Evolutionary conservation across 2,329 filamentous ascomycete species (phyloP), one percentile per base, ranked within the genome.

Genomic region (Claviceps sp.): DNA sequence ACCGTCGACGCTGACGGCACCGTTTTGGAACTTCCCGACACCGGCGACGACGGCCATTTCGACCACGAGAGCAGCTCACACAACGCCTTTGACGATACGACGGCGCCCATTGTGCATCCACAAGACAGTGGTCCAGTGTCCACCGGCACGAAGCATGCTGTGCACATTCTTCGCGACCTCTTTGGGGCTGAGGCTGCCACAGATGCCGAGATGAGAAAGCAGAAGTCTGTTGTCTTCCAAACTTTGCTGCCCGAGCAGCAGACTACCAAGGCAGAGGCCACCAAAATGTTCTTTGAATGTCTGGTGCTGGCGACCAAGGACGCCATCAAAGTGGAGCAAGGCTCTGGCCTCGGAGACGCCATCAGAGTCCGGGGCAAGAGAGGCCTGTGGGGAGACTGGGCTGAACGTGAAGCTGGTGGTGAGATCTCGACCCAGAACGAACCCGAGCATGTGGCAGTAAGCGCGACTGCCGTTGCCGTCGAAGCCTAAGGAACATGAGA

Each of bases 211-310:
- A 84, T 86, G 68, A 82, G 89, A 61, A 85, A 84, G 66, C 85
- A 85, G 65, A 78, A 76, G 24, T 81, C 81, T 13, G 89, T 95
- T 3, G 76, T 94, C 3, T 96, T 98, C 75, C 91, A 96, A 62
- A 86, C 95, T 53, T 77, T 98, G 47, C 77, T 96, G 38, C 93
- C 93, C 0, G 88, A 95, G 68, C 72, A 76, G 57, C 80, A 78
- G 55, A 91, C 91, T 0, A 89, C 79, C 58, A 87, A 88, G 67
- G 85, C 86, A 8, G 93, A 97, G 61, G 93, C 93, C 0, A 98
- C 93, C 44, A 96, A 96, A 76, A 96, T 98, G 89, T 98, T 98
- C 73, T 98, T 98, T 62, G 93, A 98, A 70, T 85, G 93, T 51
- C 76, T 98, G 24, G 93, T 98, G 3, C 77, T 98, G 47, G 93